Conservation (phyloP, 139 green algal genomes). For the Chloropicon primus region DNA sequence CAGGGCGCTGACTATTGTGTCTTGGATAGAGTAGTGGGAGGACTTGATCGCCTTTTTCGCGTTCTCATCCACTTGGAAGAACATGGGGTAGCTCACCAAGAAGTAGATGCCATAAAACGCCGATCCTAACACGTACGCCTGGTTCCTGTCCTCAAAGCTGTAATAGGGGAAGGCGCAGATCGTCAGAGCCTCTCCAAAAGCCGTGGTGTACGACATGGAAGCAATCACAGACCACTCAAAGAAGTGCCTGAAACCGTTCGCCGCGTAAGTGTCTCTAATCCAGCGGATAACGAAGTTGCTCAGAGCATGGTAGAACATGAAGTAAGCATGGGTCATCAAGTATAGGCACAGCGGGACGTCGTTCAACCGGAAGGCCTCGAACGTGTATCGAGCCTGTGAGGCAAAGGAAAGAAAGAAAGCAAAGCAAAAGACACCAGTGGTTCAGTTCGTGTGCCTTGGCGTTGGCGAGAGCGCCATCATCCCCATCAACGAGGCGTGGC, state of each 20-base stretch:
- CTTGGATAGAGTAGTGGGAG: neutral
- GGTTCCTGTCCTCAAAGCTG: conserved; percentile 51
- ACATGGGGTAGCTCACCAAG: conserved; percentile 87
- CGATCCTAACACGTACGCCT: conserved; percentile 85
- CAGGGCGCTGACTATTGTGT: neutral
- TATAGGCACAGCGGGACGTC: conserved; percentile 87
- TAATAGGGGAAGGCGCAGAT: conserved; percentile 96
- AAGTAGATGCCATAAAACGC: conserved; percentile 99
- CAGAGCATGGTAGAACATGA: conserved; percentile 92
- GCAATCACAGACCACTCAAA: conserved; percentile 8
- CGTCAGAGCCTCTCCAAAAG: conserved; percentile 86
- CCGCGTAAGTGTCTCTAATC: conserved; percentile 17
- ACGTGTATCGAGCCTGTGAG: conserved; percentile 3
- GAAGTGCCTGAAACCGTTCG: neutral
- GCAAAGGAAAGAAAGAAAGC: neutral
- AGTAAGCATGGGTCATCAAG: conserved; percentile 98
- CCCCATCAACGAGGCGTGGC: too few species aligned
- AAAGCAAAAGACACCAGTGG: neutral
- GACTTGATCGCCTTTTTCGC: neutral
- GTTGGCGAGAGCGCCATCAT: too few species aligned
- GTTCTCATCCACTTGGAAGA: conserved; percentile 58
- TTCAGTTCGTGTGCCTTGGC: too few species aligned
- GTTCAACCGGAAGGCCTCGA: neutral
- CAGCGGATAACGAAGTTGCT: conserved; percentile 75
- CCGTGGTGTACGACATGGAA: conserved; percentile 72